These are phyloP conservation scores for Carex cristatella DNA, from an alignment of 176 grass and related monocot species.

Conservation along the genomic window DNA sequence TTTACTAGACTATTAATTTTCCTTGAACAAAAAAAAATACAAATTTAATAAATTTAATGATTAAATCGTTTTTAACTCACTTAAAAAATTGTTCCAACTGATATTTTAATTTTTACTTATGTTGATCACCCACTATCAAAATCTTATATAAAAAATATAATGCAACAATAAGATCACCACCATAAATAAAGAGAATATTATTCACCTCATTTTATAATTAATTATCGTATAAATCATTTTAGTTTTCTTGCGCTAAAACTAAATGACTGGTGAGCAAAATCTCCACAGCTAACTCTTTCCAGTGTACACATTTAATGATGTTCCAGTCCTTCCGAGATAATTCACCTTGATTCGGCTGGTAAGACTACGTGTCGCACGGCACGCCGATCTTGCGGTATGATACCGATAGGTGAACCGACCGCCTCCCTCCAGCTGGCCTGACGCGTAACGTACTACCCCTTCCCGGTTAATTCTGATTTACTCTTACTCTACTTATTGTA, in stretches of 20 bases:
- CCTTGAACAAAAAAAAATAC: background rate
- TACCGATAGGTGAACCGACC: slow-evolving; percentile 8
- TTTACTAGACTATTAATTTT: background rate
- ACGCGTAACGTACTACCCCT: background rate
- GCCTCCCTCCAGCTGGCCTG: slow-evolving; percentile 15
- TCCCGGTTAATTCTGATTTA: background rate
- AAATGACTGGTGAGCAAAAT: background rate
- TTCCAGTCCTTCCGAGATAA: background rate
- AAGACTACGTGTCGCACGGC: background rate
- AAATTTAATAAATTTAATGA: background rate
- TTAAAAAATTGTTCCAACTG: background rate
- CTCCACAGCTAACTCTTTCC: background rate
- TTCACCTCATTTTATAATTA: no score
- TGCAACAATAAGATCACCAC: no score
- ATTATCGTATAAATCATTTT: no score
- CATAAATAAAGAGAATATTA: no score
- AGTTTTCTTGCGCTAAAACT: background rate
- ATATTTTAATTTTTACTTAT: no score
- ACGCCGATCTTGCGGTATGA: background rate
- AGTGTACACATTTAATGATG: background rate
- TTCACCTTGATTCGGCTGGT: background rate
- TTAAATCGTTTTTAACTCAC: background rate
- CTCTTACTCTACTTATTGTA: background rate
- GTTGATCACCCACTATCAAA: no score
- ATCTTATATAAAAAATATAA: no score